A percentile compares a stretch with the other conserved stretches of the same genome.
These are phyloP conservation scores for Rhodosorus marinus DNA, from an alignment of 23 red algal species.

Conservation along the genomic window DNA sequence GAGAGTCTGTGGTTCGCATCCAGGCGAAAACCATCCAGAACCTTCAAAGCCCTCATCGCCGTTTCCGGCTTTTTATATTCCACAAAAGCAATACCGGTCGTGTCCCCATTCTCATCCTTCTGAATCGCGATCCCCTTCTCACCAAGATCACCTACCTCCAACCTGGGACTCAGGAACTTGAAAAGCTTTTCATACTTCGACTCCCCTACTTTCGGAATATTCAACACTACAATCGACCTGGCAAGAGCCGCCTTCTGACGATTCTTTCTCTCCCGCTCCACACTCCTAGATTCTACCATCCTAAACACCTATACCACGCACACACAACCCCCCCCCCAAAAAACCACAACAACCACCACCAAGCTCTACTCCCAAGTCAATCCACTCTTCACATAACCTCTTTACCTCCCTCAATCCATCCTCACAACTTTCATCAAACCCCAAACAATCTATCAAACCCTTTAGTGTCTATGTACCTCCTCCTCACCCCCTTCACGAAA, in stretches of 20 bases:
- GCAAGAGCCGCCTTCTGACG: background rate
- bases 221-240: conserved; percentile 37
- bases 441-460: no score
- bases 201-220: conserved; percentile 48
- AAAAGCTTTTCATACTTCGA: conserved; percentile 84
- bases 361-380: no score
- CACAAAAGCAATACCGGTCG: conserved; percentile 56
- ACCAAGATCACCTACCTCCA: conserved; percentile 18
- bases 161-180: no score
- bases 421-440: no score
- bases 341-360: no score
- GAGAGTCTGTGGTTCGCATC: conserved; percentile 46
- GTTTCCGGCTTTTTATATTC: conserved; percentile 56
- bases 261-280: background rate
- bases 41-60: conserved; percentile 45
- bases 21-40: conserved; percentile 55
- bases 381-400: no score
- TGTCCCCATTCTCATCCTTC: background rate
- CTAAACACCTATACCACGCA: background rate
- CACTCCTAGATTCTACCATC: background rate
- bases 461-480: no score
- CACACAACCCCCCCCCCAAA: background rate
- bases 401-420: no score
- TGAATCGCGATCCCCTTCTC: conserved; percentile 6
- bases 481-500: no score